Conservation (phyloP, 306 rosid genomes). For the Lupinus albus region DNA sequence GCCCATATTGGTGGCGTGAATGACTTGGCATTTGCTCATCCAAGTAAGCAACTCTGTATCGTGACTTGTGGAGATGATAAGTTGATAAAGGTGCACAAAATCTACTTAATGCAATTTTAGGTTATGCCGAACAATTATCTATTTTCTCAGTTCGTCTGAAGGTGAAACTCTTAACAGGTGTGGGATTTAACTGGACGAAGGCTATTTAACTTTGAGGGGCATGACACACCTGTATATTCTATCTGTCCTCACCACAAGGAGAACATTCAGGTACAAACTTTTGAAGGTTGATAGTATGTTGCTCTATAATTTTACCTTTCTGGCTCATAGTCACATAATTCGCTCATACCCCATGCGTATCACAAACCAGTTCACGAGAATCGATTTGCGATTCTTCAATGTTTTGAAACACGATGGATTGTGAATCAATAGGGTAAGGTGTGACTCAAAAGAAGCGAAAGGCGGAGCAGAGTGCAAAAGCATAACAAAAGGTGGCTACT, state of each 20-base stretch:
- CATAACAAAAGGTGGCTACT: too few relatives aligned
- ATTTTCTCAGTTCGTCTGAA: slow-evolving; percentile 38
- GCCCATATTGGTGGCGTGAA: slow-evolving; percentile 88
- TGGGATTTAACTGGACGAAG: slow-evolving; percentile 76
- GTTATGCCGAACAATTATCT: slow-evolving; percentile 30
- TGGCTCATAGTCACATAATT: too few relatives aligned
- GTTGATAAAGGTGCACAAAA: slow-evolving; percentile 67
- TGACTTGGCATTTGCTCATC: slow-evolving; percentile 92
- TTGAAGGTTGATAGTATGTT: slow-evolving; percentile 24
- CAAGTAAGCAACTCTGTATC: slow-evolving; percentile 72
- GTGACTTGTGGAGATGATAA: slow-evolving; percentile 93
- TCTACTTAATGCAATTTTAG: slow-evolving; percentile 32
- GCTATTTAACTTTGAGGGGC: slow-evolving; percentile 78
- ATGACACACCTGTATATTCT: slow-evolving; percentile 82
- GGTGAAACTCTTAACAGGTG: slow-evolving; percentile 57
- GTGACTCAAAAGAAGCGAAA: too few relatives aligned
- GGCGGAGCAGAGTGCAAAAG: too few relatives aligned
- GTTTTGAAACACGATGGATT: too few relatives aligned
- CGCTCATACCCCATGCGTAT: too few relatives aligned
- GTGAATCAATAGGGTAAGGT: too few relatives aligned
- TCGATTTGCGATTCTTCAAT: too few relatives aligned
- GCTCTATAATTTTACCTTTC: slow-evolving; percentile 5
- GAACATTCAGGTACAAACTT: slow-evolving; percentile 65
- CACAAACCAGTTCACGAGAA: too few relatives aligned
- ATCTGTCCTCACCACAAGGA: slow-evolving; percentile 94